Conservation (phyloP, 2,329 filamentous ascomycete species). For the Emericellopsis cladophorae region DNA sequence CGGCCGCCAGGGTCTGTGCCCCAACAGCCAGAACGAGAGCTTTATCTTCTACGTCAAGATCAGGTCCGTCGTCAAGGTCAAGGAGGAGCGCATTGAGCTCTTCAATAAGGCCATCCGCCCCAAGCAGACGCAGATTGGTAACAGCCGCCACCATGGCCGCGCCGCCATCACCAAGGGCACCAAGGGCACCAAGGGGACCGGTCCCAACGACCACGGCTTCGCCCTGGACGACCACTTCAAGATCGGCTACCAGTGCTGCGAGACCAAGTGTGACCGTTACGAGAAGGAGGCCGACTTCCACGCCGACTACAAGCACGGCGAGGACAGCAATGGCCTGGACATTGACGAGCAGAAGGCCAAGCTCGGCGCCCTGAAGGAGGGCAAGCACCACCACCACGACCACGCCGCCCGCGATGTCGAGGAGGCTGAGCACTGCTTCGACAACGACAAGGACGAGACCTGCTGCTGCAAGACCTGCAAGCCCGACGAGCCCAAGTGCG, state of each 20-base stretch:
- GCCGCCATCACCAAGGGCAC: too few species aligned
- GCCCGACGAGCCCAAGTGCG: neutral
- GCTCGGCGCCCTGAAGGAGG: neutral
- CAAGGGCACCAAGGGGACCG: too few species aligned
- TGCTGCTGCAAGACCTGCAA: conserved; percentile 1
- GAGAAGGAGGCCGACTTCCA: neutral
- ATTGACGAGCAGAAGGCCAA: neutral
- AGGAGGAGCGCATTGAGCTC: conserved; percentile 2
- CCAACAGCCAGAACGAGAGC: neutral
- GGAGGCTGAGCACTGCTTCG: neutral
- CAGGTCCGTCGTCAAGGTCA: neutral
- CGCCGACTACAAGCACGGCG: neutral
- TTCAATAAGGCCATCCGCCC: neutral
- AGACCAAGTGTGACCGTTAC: neutral
- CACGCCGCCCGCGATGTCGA: neutral
- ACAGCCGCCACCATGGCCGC: neutral
- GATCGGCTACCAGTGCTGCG: neutral
- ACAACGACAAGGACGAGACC: conserved; percentile 1
- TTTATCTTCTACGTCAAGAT: conserved; percentile 2
- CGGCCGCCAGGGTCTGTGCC: neutral
- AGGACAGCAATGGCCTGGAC: neutral
- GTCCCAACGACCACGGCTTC: neutral
- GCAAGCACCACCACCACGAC: too few species aligned
- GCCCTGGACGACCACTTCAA: neutral
- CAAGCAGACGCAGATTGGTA: neutral